phyloP scores from a whole-genome alignment of 495 filamentous ascomycete species.

The Penicillium salamii region DNA sequence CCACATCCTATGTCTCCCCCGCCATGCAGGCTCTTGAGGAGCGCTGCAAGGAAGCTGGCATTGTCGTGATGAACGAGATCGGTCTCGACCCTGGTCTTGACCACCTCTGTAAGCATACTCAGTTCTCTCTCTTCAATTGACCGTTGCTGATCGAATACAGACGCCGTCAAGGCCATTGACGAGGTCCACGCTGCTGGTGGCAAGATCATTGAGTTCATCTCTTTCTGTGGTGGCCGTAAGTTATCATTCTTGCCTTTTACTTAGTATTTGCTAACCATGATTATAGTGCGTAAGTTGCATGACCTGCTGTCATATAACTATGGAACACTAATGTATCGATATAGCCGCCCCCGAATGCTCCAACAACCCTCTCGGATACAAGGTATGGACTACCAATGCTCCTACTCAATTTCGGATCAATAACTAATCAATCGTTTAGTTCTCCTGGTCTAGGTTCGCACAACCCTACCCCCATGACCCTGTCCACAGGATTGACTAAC shows the following conservation, averaged over 20 bases:
- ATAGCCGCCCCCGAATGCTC: conserved; percentile 79
- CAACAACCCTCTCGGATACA: conserved; percentile 92
- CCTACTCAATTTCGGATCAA: not conserved
- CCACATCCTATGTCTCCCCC: conserved; percentile 90
- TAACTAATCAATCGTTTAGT: conserved; percentile 31
- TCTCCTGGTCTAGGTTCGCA: conserved; percentile 67
- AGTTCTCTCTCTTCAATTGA: not conserved
- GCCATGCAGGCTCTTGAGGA: conserved; percentile 88
- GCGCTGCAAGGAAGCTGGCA: conserved; percentile 83
- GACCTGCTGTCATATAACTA: not conserved
- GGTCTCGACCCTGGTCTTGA: conserved; percentile 54
- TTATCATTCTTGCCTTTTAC: not conserved
- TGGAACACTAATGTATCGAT: not conserved
- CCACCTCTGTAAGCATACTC: conserved; percentile 19
- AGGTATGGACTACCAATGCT: conserved; percentile 26
- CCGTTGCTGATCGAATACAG: conserved; percentile 47
- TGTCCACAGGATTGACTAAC: not conserved
- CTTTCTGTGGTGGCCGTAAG: conserved; percentile 74
- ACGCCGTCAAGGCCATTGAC: conserved; percentile 86
- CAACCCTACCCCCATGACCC: not conserved
- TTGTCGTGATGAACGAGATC: conserved; percentile 98
- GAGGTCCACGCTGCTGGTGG: conserved; percentile 77
- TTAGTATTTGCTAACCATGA: not conserved
- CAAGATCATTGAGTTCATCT: conserved; percentile 79
- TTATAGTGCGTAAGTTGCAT: not conserved